Evolutionary conservation across 2,329 filamentous ascomycete genomes (phyloP), one percentile per base, ranked within the genome.

Genomic region (Epichloe festucae): DNA sequence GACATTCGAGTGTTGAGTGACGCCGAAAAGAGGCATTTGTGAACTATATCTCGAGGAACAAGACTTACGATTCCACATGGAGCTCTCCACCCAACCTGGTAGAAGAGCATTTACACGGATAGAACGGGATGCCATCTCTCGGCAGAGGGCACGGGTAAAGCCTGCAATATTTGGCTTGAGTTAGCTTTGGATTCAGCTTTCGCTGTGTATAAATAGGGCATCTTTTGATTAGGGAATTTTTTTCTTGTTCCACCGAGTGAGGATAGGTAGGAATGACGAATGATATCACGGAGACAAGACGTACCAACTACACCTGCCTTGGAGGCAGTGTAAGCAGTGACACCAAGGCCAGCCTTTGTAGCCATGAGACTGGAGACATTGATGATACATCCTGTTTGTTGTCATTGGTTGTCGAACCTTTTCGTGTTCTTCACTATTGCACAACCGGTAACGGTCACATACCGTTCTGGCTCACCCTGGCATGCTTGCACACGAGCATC

Each of bases 31-130:
- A 38, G 48, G 41, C 46, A 51, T 52, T 52, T 42, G 50, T n/a
- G 44, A 46, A n/a, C 47, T 50, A 23, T 50, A 45, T 43, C 48
- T 35, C n/a, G 50, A 52, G 50, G 48, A 52, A 49, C 14, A 3
- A 56, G 50, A 66, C 70, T 68, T 68, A 90, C 87, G 73, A 63
- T 77, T 68, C 58, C 85, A 88, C 87, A 95, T 94, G 46, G 81
- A 77, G 45, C 87, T 91, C 52, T 85, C 74, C 58, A 94, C 83
- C 71, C 91, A 95, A 6, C 89, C 89, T 1, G 89, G 89, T 42
- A 91, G 71, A 56, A 95, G 79, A 31, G 84, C 84, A 68, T 95
- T 95, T 46, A 87, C 84, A 34, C 89, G 76, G 53, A 95, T 76
- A 47, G 77, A 76, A 46, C 73, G 71, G 54, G 72, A 68, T 49